Evolutionary conservation across 257 asterid species (phyloP), one percentile per base, ranked within the genome.

Genomic region (Linaria vulgaris): DNA sequence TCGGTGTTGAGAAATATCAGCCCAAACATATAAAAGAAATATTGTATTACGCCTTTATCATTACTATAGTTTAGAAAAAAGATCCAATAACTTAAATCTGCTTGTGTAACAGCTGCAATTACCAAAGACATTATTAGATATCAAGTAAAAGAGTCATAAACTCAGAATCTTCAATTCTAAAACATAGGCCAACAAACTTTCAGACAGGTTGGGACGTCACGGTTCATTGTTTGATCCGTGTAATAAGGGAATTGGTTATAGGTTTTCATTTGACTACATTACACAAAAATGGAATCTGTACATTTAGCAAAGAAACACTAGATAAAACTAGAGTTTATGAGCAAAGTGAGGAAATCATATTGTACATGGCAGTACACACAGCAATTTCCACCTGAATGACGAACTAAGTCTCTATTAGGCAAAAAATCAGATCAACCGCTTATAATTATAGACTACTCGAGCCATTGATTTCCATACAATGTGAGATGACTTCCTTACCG

Each of bases 401-500:
- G 22, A 56, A 44, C n/a, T 9, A 41, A 21, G 56, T 13, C 54
- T 23, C 30, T 38, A 12, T 52, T 25, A 23, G 43, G 25, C 34
- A 3, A 59, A 43, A 43, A 48, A 51, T 44, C 48, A 11, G 37
- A 27, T 57, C 57, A 63, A 52, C 27, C 5, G 7, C 39, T 1
- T 21, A 49, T 16, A 61, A 34, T 3, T 3, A 3, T 7, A 34
- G 41, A 34, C 3, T 30, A 30, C 37, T 30, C 3, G 6, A 34
- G 41, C 41, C 9, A 8, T 3, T 34, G 5, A 69, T 65, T 57
- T 63, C 16, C 41, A 25, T 20, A 45, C 60, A 41, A 14, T 45
- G 63, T 27, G 47, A 64, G 58, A 22, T 59, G 38, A 64, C 25
- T 51, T 45, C 48, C 79, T 39, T 87, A 92, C 99, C 45, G 94